A percentile compares a stretch with the other conserved stretches of the same genome.
Evolutionary conservation across 208 protist genomes (phyloP).

Genomic region (Trichomonas tenax): DNA sequence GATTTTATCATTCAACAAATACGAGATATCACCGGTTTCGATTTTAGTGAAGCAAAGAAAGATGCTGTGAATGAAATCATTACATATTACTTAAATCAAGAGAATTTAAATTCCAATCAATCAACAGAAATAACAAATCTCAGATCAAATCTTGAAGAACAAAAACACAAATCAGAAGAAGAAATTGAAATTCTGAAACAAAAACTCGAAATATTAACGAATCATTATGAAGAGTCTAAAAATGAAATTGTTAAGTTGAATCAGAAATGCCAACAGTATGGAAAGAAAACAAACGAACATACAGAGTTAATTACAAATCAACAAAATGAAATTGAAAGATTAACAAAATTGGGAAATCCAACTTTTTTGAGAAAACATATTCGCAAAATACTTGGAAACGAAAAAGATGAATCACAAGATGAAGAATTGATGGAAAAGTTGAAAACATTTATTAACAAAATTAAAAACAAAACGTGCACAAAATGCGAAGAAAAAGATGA

Average conservation of each 20-base stretch:
- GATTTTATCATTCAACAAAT: neutral
- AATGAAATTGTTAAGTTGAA: neutral
- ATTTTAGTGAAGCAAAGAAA: neutral
- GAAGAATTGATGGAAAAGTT: neutral
- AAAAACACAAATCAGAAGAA: neutral
- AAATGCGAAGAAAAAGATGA: neutral
- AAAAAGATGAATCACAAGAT: neutral
- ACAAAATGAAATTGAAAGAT: neutral
- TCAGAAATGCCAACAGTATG: neutral
- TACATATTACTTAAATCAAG: neutral
- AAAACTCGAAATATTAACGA: neutral
- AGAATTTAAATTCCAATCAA: neutral
- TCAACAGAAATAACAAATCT: neutral
- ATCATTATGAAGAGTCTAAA: neutral
- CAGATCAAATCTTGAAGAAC: neutral
- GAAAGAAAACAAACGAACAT: neutral
- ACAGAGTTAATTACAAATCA: neutral
- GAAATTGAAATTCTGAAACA: neutral
- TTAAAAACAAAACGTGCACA: neutral
- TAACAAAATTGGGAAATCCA: neutral
- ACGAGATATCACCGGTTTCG: neutral
- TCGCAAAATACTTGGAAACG: neutral
- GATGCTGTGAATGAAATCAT: neutral
- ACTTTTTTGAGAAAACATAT: neutral
- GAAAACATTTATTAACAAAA: neutral